Base-by-base conservation (phyloP, 75 land plant genomes). In the Cunninghamia lanceolata region DNA sequence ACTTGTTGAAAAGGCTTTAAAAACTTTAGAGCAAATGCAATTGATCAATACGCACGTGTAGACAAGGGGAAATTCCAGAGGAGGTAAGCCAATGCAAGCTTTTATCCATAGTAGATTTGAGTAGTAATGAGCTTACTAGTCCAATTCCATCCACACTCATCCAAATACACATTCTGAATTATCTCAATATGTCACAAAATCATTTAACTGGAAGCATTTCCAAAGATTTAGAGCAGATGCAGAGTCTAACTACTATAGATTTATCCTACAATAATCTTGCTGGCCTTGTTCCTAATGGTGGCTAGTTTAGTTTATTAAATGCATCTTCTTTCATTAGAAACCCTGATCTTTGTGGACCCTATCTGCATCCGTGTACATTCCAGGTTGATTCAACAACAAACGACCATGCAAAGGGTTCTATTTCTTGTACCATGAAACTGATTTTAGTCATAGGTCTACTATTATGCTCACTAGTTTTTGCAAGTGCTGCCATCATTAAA, bases 181-280 rank as follows among this genome's bases (percentile, higher is more conserved):
- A 91, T 74, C 87, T 94, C 70, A 94, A 94, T 54, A 47, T 94
- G 2, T 94, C 95, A 1, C 84, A 89, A 88, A 96, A 96, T 77
- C 76, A 87, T 36, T 74, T 95, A 68, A 91, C 79, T 45, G 86
- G 85, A 28, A 87, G 59, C 71, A 91, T 95, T 38, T 95, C 96
- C 15, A 87, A 76, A 77, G 91, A 90, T 77, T 86, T 95, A 59
- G 83, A n/a, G 54, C 7, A n/a, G 6, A 87, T 90, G 91, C 83
- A 73, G 28, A 91, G 89, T 35, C 53, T 92, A 34, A 90, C 90
- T n/a, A 17, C 81, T 46, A 82, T 85, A 40, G 92, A 92, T 78
- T 90, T 92, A 84, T 92, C 93, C 9, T 90, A 85, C 90, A 92
- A 92, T 86, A 86, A 90, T 53, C 78, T 92, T 52, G 88, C 92